Conservation (phyloP, 495 filamentous ascomycete species). For the Astrothelium macrocarpum region DNA sequence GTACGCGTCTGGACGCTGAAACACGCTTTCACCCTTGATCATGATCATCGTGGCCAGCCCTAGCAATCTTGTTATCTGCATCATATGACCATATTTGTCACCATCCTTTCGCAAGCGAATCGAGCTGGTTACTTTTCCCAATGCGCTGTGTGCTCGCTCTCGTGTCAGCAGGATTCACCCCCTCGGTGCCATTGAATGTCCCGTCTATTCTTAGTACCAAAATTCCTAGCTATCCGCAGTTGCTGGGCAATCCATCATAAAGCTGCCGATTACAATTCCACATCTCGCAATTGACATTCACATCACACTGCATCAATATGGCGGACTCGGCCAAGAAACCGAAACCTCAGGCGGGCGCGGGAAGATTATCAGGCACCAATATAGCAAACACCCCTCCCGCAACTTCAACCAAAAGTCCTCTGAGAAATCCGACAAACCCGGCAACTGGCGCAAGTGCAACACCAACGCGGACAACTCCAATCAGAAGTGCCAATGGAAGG, state of each 20-base stretch:
- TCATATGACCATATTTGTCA: background rate
- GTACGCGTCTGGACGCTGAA: background rate
- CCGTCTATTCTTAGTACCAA: background rate
- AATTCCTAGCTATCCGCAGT: background rate
- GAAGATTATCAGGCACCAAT: background rate
- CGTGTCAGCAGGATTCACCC: background rate
- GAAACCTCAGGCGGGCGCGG: background rate
- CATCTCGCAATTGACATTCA: background rate
- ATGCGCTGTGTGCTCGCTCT: background rate
- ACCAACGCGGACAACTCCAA: slow-evolving; percentile 10
- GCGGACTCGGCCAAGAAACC: slow-evolving; percentile 1
- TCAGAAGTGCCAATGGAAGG: slow-evolving; percentile 11
- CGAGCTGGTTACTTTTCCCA: background rate
- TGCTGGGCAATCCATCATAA: background rate
- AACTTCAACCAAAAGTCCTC: background rate
- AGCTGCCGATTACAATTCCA: background rate
- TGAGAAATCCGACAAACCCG: background rate
- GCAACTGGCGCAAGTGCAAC: background rate
- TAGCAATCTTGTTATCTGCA: background rate
- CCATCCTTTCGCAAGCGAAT: too few relatives aligned
- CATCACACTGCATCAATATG: background rate
- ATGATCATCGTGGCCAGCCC: background rate
- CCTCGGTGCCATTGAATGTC: background rate
- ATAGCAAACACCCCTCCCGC: background rate
- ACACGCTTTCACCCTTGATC: background rate